Evolutionary conservation across 1,139 yeast species (phyloP).

Genomic region (Nakaseomyces glabratus): DNA sequence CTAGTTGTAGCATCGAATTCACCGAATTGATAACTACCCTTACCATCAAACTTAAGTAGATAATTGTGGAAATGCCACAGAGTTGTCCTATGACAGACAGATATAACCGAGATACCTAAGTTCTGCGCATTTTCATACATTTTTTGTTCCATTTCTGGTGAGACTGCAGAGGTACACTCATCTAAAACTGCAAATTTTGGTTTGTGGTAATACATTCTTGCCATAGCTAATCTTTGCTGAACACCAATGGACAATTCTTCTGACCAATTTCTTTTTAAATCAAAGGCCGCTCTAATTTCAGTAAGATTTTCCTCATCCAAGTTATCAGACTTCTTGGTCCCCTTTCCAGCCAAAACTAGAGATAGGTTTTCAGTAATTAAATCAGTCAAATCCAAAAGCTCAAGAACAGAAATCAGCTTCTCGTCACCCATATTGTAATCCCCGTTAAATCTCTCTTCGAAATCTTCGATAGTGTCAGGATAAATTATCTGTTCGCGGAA

Average conservation of each 20-base stretch:
- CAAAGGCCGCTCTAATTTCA: conserved; percentile 45
- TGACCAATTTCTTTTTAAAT: conserved; percentile 70
- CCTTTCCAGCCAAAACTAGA: conserved; percentile 26
- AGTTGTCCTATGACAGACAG: conserved; percentile 89
- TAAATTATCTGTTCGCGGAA: conserved; percentile 83
- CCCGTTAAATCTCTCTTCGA: conserved; percentile 34
- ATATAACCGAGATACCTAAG: conserved; percentile 71
- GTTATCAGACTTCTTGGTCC: conserved; percentile 18
- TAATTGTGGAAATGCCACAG: conserved; percentile 87
- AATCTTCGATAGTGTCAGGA: conserved; percentile 64
- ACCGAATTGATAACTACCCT: conserved; percentile 67
- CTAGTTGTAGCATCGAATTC: conserved; percentile 60
- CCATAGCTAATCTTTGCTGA: conserved; percentile 91
- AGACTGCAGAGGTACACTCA: conserved; percentile 91
- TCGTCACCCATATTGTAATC: conserved; percentile 44
- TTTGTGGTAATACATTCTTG: conserved; percentile 78
- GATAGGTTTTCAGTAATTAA: conserved; percentile 37
- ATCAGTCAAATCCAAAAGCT: conserved; percentile 50
- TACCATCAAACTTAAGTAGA: conserved; percentile 76
- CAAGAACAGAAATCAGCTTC: conserved; percentile 54
- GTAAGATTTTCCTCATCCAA: conserved; percentile 5
- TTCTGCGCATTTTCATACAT: conserved; percentile 81
- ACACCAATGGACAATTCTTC: conserved; percentile 87
- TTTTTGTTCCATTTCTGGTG: conserved; percentile 82
- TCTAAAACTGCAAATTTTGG: conserved; percentile 92